These are phyloP conservation scores for Citrus glauca DNA, from an alignment of 345 rosid genomes.

Conservation along the genomic window DNA sequence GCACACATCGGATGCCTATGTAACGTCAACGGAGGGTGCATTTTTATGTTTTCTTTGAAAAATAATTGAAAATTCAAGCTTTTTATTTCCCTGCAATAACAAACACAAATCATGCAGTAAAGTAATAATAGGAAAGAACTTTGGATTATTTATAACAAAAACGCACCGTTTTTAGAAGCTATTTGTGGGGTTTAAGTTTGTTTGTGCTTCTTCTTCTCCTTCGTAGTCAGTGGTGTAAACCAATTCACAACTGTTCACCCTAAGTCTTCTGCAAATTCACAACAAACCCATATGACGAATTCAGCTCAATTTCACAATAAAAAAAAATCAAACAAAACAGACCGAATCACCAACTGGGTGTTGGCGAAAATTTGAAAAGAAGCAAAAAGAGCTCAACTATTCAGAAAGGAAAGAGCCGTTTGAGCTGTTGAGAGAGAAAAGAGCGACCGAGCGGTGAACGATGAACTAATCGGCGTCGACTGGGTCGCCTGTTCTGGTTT, in stretches of 20 bases:
- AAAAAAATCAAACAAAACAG: background rate
- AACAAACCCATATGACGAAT: constrained; percentile 18
- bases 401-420: too few relatives aligned
- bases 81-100: background rate
- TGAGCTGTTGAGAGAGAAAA: too few relatives aligned
- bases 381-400: background rate
- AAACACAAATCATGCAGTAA: background rate
- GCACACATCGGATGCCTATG: constrained; percentile 93
- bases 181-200: background rate
- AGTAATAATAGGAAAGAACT: background rate
- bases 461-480: too few relatives aligned
- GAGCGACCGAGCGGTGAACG: too few relatives aligned
- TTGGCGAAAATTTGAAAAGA: constrained; percentile 4
- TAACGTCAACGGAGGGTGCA: constrained; percentile 95
- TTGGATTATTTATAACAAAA: background rate
- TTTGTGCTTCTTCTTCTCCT: background rate
- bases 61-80: background rate
- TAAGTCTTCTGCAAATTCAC: too few relatives aligned
- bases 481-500: too few relatives aligned
- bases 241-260: too few relatives aligned
- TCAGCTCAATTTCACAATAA: constrained; percentile 12
- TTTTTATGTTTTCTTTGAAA: constrained; percentile 13
- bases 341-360: constrained; percentile 10
- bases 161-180: background rate
- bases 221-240: too few relatives aligned